phyloP scores from a whole-genome alignment of 257 asterid genomes.

The Ophiorrhiza pumila region DNA sequence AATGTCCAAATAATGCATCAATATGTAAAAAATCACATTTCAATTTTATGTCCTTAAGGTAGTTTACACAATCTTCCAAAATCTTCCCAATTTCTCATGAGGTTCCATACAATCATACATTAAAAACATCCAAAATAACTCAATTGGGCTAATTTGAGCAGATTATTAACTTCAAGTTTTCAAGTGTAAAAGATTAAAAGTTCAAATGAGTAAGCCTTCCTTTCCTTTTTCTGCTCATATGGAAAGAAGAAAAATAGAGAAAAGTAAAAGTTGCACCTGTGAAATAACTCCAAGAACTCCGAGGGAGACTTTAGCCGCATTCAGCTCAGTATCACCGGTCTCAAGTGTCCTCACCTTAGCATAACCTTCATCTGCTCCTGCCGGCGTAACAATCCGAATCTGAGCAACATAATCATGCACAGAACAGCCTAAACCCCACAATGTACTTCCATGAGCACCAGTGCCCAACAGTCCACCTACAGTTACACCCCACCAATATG shows the following conservation, averaged over 20 bases:
- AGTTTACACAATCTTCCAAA: no score
- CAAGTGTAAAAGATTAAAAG: no score
- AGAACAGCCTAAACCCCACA: constrained; percentile 61
- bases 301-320: constrained; percentile 59
- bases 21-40: no score
- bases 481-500: constrained; percentile 74
- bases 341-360: constrained; percentile 36
- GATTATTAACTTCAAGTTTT: no score
- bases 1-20: no score
- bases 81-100: no score
- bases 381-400: constrained; percentile 50
- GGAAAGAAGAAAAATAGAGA: not conserved
- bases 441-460: constrained; percentile 75
- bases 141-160: no score
- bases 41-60: no score
- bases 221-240: no score
- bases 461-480: constrained; percentile 65
- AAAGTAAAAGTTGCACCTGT: constrained; percentile 34
- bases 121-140: no score
- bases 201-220: no score
- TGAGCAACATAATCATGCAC: constrained; percentile 50
- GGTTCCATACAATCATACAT: no score
- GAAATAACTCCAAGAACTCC: constrained; percentile 74
- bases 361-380: constrained; percentile 34
- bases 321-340: constrained; percentile 36